These are phyloP conservation scores for Monocercomonoides exilis DNA, from an alignment of 78 protist species.

Conservation along the genomic window DNA sequence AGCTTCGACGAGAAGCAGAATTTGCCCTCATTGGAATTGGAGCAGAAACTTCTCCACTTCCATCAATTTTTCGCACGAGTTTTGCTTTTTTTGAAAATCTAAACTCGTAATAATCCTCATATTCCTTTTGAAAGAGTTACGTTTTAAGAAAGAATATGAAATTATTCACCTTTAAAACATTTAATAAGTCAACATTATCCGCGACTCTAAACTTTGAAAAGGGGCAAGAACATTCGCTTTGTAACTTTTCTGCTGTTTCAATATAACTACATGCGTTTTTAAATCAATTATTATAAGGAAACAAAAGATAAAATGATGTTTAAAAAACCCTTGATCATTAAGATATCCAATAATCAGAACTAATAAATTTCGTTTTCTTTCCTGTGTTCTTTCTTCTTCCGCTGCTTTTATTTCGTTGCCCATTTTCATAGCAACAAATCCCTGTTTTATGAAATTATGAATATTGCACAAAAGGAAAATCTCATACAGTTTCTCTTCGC, in stretches of 20 bases:
- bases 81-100: constrained; percentile 21
- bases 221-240: neutral
- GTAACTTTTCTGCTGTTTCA: constrained; percentile 15
- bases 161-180: constrained; percentile 9
- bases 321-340: neutral
- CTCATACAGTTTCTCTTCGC: neutral
- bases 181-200: constrained; percentile 46
- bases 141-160: neutral
- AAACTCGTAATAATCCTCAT: constrained; percentile 47
- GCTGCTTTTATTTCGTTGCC: neutral
- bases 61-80: neutral
- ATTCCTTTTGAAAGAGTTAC: constrained; percentile 23
- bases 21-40: no score
- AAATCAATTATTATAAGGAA: neutral
- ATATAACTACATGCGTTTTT: neutral
- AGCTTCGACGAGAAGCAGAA: no score
- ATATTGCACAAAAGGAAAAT: neutral
- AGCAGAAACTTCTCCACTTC: no score
- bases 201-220: constrained; percentile 2
- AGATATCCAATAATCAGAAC: neutral
- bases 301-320: neutral
- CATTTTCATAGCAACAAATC: constrained; percentile 1
- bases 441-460: neutral
- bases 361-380: neutral
- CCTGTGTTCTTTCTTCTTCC: neutral